phyloP scores from a whole-genome alignment of 1,284 basidiomycete species.

The Pyrrhoderma lamaoense region DNA sequence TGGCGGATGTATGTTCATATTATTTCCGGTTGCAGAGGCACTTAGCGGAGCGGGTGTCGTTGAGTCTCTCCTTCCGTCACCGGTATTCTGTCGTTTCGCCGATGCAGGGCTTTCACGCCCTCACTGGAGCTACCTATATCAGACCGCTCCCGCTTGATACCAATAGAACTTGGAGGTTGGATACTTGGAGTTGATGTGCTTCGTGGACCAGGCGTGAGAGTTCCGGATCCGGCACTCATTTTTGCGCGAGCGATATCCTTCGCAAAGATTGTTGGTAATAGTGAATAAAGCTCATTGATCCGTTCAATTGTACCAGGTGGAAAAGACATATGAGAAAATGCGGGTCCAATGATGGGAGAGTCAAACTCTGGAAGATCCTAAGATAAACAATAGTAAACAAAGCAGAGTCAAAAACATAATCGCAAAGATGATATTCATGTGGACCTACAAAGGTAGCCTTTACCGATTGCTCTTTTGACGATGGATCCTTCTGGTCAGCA shows the following conservation, averaged over 20 bases:
- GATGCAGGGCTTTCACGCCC: conserved; percentile 23
- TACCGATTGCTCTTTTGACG: too few relatives aligned
- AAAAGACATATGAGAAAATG: conserved; percentile 30
- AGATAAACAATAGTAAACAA: background rate
- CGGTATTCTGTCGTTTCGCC: conserved; percentile 65
- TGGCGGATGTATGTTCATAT: conserved; percentile 25
- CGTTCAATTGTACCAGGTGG: conserved; percentile 38
- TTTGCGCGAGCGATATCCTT: conserved; percentile 46
- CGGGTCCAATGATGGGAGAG: conserved; percentile 19
- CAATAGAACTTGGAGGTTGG: conserved; percentile 20
- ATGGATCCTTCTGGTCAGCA: conserved; percentile 36
- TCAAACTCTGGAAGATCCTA: conserved; percentile 12
- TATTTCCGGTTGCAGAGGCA: conserved; percentile 20
- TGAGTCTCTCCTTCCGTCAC: conserved; percentile 32
- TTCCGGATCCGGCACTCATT: background rate
- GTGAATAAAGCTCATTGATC: conserved; percentile 54
- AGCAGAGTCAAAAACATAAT: too few relatives aligned
- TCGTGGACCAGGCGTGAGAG: background rate
- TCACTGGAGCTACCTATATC: conserved; percentile 35
- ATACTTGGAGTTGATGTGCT: conserved; percentile 20
- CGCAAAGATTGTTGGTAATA: conserved; percentile 51
- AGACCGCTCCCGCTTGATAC: conserved; percentile 54
- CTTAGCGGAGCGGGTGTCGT: conserved; percentile 20
- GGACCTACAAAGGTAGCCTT: too few relatives aligned
- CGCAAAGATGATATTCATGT: too few relatives aligned